Conservation (phyloP, 768 basidiomycete species). For the Tubosaeta sp. region DNA sequence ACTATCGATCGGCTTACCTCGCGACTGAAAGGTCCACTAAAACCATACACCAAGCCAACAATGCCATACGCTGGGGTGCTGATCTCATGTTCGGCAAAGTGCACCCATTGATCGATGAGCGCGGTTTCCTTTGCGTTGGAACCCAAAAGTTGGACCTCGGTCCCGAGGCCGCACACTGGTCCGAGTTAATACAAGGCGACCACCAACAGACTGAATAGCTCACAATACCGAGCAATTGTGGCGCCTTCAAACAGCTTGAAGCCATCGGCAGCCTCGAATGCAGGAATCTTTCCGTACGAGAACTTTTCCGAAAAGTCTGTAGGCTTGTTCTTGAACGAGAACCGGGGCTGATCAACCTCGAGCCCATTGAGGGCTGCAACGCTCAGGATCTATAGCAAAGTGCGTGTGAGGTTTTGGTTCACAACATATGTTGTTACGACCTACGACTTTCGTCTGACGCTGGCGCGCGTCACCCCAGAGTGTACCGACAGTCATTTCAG, state of each 20-base stretch:
- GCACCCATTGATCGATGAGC: conserved; percentile 19
- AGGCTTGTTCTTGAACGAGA: conserved; percentile 9
- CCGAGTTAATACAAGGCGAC: not conserved
- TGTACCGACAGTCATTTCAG: conserved; percentile 16
- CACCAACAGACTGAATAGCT: not conserved
- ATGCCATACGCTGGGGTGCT: not conserved
- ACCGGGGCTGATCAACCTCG: conserved; percentile 9
- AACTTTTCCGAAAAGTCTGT: conserved; percentile 11
- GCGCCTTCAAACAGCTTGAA: conserved; percentile 14
- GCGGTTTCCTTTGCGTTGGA: conserved; percentile 5
- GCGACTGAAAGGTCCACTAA: conserved; percentile 1
- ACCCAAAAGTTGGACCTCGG: conserved; percentile 14
- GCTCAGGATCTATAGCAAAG: not conserved
- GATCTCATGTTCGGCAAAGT: conserved; percentile 18
- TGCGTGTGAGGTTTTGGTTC: not conserved
- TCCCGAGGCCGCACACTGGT: conserved; percentile 11
- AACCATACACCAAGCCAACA: not conserved
- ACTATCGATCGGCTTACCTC: conserved; percentile 4
- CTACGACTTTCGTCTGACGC: conserved; percentile 17
- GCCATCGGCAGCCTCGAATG: conserved; percentile 17
- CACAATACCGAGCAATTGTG: conserved; percentile 18
- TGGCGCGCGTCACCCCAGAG: conserved; percentile 13
- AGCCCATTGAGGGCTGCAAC: conserved; percentile 12
- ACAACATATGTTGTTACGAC: not conserved
- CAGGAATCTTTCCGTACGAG: conserved; percentile 14